Base-by-base conservation (phyloP, 768 basidiomycete genomes). In the Boletus rubroflammeus region DNA sequence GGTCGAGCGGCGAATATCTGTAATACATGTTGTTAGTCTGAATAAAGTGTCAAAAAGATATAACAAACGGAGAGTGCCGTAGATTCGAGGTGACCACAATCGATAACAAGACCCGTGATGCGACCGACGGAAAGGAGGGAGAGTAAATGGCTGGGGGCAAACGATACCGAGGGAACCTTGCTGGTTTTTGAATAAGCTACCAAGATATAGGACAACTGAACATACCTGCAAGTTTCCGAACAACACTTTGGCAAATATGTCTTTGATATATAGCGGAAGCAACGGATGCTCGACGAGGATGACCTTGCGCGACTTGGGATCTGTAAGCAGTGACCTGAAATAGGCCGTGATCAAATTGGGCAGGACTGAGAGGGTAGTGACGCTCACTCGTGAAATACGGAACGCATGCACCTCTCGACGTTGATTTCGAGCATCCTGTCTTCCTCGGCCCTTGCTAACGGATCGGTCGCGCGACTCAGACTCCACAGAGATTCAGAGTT, bases 251-350 rank as follows among this genome's bases (percentile, higher is more conserved):
- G 93, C 91, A 36, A 98, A 80, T 54, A 82, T 84, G 40, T 96
- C 90, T 72, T 98, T 98, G 65, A 98, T 85, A 53, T 86, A 81
- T 1, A 90, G 68, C 1, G 95, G 92, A 17, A 98, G 75, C 23
- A 96, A 73, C 0, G 96, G 90, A 67, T 93, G 89, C 71, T 98
- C 97, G 6, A 96, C 77, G 21, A 99, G 63, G 50, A 98, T 92
- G 50, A 99, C 88, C 71, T 97, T 98, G 51, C 97, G 84, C 29
- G 93, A 86, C 70, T 94, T 96, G 2, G 97, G 90, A 66, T 98
- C 97, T 61, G 93, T 90, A 69, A 98, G 78, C 44, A 99, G 78
- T 47, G 92, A 91, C 67, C 94, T 96, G n/a, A 71, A 54, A 64
- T 53, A 57, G 51, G 58, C 46, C 64, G 62, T 50, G 17, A 44